Evolutionary conservation across 163 green algal genomes (phyloP).

Genomic region (Scenedesmus sp.): DNA sequence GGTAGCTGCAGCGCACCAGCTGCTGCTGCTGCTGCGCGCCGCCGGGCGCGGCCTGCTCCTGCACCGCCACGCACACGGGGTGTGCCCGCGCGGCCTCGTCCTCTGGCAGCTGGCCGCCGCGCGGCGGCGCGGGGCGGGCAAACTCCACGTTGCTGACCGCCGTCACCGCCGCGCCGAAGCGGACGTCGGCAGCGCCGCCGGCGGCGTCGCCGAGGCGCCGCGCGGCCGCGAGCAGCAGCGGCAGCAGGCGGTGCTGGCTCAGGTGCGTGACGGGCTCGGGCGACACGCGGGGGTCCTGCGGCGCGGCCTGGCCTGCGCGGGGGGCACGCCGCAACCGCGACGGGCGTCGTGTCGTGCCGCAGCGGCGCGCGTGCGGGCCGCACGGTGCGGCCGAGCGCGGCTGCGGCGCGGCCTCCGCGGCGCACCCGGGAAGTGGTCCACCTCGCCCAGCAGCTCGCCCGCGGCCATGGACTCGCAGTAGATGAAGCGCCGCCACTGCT

Average conservation of each 20-base stretch:
- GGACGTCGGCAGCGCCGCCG: slow-evolving; percentile 12
- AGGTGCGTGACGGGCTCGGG: slow-evolving; percentile 87
- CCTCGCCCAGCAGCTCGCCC: slow-evolving; percentile 69
- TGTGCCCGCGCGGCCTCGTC: background rate
- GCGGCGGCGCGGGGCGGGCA: background rate
- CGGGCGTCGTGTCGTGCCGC: background rate
- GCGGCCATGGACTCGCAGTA: slow-evolving; percentile 68
- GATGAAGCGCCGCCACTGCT: slow-evolving; percentile 87
- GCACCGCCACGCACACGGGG: slow-evolving; percentile 6
- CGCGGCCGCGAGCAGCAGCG: slow-evolving; percentile 70
- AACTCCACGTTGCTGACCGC: slow-evolving; percentile 30
- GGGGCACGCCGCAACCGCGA: no score
- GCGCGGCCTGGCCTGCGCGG: slow-evolving; percentile 12
- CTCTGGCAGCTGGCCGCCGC: background rate
- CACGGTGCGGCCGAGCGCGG: background rate
- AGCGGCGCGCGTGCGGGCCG: background rate
- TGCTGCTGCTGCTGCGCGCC: background rate
- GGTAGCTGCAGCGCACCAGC: slow-evolving; percentile 50
- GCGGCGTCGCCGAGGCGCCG: slow-evolving; percentile 1
- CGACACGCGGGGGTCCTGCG: slow-evolving; percentile 41
- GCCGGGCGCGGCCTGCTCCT: background rate
- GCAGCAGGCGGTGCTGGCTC: slow-evolving; percentile 86
- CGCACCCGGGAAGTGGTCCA: slow-evolving; percentile 88
- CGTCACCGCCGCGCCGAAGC: slow-evolving; percentile 23
- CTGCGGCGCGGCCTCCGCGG: background rate